Base-by-base conservation (phyloP, 495 filamentous ascomycete species). In the Glutinoglossum americanum region DNA sequence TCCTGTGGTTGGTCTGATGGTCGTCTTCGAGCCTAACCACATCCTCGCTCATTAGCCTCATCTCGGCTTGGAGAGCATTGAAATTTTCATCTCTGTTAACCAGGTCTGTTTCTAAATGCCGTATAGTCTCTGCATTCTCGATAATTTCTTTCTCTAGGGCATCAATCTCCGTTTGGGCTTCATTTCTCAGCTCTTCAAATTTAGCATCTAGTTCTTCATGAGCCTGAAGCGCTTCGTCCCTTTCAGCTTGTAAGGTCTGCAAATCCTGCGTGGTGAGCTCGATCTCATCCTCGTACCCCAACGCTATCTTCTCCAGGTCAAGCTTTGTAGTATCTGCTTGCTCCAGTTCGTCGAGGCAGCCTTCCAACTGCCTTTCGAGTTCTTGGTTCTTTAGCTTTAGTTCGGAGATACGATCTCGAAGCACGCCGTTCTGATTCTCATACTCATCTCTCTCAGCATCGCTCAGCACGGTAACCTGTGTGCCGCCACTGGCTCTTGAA, bases 11-110 rank as follows among this genome's bases (percentile, higher is more conserved):
- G 60, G 72, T 75, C 57, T 82, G 80, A 54, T 87, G 82, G 60
- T 89, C 87, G 68, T 96, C 89, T 65, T 96, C 92, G 0, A 97
- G 74, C 54, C 83, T 72, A 37, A 95, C 76, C 15, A 96, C 76
- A 6, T 80, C 80, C 61, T 96, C 89, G 60, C 83, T 88, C 63
- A 94, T 82, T 56, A 83, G 82, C 53, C 88, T 83, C 80, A 98
- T 89, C 71, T 98, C 90, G 44, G 80, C 79, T 60, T 95, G 89
- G 32, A 97, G 66, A 6, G 83, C 82, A 57, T 83, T 80, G 61
- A 93, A 85, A 62, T 88, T 87, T 59, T 97, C 89, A 8, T 80
- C 81, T 51, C 80, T 76, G 60, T 84, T 78, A 58, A 80, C 75
- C 11, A 86, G 68, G 41, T 88, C 84, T 19, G 77, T 73, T 59